phyloP scores from a whole-genome alignment of 441 rosid species.

The Geranium incanum region DNA sequence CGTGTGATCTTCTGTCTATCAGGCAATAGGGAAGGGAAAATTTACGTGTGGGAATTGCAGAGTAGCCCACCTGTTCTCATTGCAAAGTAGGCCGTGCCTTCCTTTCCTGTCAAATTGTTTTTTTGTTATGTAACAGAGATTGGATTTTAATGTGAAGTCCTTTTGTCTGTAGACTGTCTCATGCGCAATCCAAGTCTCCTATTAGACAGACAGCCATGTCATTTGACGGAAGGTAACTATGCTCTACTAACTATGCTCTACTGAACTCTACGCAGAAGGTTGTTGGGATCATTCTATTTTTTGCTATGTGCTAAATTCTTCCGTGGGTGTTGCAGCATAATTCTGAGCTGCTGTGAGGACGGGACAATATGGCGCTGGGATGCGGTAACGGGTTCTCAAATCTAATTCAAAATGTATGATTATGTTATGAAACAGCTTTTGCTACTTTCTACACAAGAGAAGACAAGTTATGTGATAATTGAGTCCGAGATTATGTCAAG shows the following conservation, averaged over 20 bases:
- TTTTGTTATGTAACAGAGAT: neutral
- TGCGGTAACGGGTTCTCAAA: constrained; percentile 22
- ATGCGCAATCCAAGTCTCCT: constrained; percentile 62
- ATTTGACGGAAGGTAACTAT: constrained; percentile 66
- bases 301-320: constrained; percentile 3
- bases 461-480: no score
- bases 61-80: constrained; percentile 87
- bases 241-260: constrained; percentile 4
- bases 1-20: constrained; percentile 21
- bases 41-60: constrained; percentile 87
- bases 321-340: constrained; percentile 51
- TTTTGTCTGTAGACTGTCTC: constrained; percentile 49
- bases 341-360: constrained; percentile 88
- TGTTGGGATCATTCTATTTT: no score
- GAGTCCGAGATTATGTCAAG: no score
- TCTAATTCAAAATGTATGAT: neutral
- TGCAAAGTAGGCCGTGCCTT: constrained; percentile 42
- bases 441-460: no score
- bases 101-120: neutral
- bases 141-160: neutral
- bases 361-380: constrained; percentile 99
- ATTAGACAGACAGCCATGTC: constrained; percentile 97
- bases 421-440: neutral
- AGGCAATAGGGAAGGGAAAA: constrained; percentile 96
- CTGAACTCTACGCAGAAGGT: no score